Conservation (phyloP, 2,329 filamentous ascomycete genomes). For the Bipolaris victoriae region DNA sequence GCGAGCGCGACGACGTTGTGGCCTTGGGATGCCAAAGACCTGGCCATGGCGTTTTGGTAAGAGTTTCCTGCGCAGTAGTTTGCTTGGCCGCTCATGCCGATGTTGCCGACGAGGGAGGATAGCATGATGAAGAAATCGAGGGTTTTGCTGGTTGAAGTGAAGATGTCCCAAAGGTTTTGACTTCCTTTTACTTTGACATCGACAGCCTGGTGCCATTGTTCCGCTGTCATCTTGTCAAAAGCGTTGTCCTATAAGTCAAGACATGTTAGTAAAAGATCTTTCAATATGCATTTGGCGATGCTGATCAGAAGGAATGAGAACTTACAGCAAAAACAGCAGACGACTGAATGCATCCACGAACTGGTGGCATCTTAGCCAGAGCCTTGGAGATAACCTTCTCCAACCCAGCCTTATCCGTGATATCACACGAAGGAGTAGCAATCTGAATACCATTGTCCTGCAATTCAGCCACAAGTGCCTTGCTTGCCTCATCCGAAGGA, state of each 20-base stretch:
- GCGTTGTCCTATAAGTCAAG: conserved; percentile 7
- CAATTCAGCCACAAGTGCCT: no score
- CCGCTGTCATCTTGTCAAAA: conserved; percentile 16
- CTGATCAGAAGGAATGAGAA: neutral
- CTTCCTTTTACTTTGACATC: conserved; percentile 29
- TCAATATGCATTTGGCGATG: neutral
- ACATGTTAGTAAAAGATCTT: neutral
- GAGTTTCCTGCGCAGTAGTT: conserved; percentile 37
- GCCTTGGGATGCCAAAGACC: conserved; percentile 19
- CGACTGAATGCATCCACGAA: conserved; percentile 16
- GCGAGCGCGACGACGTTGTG: conserved; percentile 17
- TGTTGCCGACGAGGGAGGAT: conserved; percentile 35
- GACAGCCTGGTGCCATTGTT: conserved; percentile 18
- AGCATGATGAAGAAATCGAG: conserved; percentile 51
- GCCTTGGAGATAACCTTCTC: no score
- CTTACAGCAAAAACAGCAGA: neutral
- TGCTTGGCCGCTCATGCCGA: conserved; percentile 32
- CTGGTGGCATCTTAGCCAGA: neutral
- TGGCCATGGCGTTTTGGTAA: conserved; percentile 41
- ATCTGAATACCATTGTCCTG: no score
- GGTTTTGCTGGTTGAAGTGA: no score
- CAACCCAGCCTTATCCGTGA: no score
- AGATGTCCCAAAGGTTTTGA: conserved; percentile 22
- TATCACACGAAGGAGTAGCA: no score
- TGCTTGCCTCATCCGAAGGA: no score